These are phyloP conservation scores for Bolboschoenoplectus hybrid DNA, from an alignment of 202 grass and related monocot species.

Conservation along the genomic window DNA sequence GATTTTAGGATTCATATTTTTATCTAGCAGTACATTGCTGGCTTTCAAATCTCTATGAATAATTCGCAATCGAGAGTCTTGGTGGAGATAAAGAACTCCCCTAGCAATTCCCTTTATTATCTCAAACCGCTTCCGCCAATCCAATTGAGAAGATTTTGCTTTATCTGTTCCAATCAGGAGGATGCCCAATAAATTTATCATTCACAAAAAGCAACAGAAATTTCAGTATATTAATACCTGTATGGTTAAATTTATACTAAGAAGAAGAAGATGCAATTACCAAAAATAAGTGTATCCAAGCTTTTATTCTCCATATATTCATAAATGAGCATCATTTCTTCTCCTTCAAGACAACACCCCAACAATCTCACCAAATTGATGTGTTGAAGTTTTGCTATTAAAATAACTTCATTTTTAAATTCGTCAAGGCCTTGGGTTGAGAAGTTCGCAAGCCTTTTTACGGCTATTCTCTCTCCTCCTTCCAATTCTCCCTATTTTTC, in stretches of 20 bases:
- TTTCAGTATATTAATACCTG: background rate
- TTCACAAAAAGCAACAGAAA: background rate
- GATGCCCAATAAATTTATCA: background rate
- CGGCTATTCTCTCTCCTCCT: conserved; percentile 63
- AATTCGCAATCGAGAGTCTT: conserved; percentile 41
- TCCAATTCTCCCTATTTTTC: conserved; percentile 58
- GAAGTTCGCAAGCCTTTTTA: conserved; percentile 67
- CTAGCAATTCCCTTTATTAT: conserved; percentile 45
- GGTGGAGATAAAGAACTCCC: conserved; percentile 46
- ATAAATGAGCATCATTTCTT: conserved; percentile 72
- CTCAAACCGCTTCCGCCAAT: conserved; percentile 41
- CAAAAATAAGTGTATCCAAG: conserved; percentile 77
- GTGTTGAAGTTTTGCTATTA: conserved; percentile 91
- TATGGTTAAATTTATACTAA: background rate
- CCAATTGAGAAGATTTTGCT: conserved; percentile 27
- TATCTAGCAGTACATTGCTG: conserved; percentile 44
- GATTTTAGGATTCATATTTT: conserved; percentile 48
- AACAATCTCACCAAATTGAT: conserved; percentile 81
- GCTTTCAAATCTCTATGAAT: conserved; percentile 46
- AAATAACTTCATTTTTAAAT: conserved; percentile 85
- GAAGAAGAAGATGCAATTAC: conserved; percentile 40
- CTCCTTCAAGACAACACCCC: conserved; percentile 72
- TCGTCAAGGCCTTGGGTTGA: conserved; percentile 72
- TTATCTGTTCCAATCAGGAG: conserved; percentile 35
- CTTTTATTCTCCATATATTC: conserved; percentile 88